phyloP scores from a whole-genome alignment of 2,329 filamentous ascomycete species.

The Acarospora socialis region DNA sequence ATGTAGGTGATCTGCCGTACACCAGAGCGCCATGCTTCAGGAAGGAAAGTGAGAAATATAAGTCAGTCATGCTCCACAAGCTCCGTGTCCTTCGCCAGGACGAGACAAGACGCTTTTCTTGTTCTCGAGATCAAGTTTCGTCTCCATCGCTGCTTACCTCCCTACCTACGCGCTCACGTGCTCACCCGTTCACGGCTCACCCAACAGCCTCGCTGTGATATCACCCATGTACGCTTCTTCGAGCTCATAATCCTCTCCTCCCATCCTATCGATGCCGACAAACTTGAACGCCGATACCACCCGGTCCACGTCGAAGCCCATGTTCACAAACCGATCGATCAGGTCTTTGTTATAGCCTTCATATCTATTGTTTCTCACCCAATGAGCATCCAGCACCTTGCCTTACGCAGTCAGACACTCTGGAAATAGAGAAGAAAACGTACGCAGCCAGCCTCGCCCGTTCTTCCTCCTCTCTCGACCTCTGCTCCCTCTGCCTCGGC shows the following conservation, averaged over 20 bases:
- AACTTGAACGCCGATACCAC: conserved; percentile 74
- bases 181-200: conserved; percentile 48
- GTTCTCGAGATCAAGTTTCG: too few species aligned
- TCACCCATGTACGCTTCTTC: conserved; percentile 85
- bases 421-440: conserved; percentile 14
- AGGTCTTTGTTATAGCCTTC: conserved; percentile 75
- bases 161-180: too few species aligned
- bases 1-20: too few species aligned
- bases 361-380: conserved; percentile 44
- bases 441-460: conserved; percentile 42
- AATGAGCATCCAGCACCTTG: too few species aligned
- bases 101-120: too few species aligned
- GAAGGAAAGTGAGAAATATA: too few species aligned
- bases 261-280: conserved; percentile 65
- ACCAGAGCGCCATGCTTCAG: too few species aligned
- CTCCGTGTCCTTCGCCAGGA: too few species aligned
- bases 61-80: too few species aligned
- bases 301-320: conserved; percentile 82
- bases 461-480: conserved; percentile 42
- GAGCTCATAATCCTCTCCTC: conserved; percentile 68
- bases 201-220: conserved; percentile 70
- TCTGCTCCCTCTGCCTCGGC: conserved; percentile 38
- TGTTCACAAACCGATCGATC: conserved; percentile 68
- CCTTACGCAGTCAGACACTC: background rate
- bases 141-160: too few species aligned